phyloP scores from a whole-genome alignment of 148 eudicot genomes.

The Drosera capensis region DNA sequence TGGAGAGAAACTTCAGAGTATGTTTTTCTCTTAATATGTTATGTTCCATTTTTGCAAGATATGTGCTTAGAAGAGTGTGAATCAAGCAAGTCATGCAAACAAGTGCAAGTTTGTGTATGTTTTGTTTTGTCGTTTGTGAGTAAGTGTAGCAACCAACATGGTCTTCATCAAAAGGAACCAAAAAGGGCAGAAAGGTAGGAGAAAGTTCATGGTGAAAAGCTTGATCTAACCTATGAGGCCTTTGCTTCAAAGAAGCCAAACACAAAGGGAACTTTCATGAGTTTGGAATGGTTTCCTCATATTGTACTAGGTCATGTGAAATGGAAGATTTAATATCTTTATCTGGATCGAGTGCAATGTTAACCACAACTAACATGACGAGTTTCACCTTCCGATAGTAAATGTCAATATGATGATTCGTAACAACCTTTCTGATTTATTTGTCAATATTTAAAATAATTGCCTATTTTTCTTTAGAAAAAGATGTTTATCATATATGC shows the following conservation, averaged over 20 bases:
- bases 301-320: background rate
- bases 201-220: background rate
- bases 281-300: background rate
- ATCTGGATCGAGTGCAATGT: too few relatives aligned
- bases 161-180: background rate
- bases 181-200: background rate
- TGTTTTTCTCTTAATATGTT: slow-evolving; percentile 2
- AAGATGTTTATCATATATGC: too few relatives aligned
- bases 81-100: background rate
- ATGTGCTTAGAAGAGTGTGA: background rate
- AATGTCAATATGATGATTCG: too few relatives aligned
- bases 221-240: background rate
- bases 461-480: too few relatives aligned
- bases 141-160: too few relatives aligned
- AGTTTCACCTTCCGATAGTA: background rate
- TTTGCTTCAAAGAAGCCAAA: slow-evolving; percentile 4
- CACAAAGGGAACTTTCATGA: background rate
- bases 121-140: too few relatives aligned
- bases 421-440: too few relatives aligned
- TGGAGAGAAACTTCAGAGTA: slow-evolving; percentile 78
- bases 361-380: background rate
- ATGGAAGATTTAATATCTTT: background rate
- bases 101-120: too few relatives aligned
- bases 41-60: background rate
- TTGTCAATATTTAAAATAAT: too few relatives aligned